Evolutionary conservation across 306 rosid genomes (phyloP), one percentile per base, ranked within the genome.

Genomic region (Dicorynia guianensis): DNA sequence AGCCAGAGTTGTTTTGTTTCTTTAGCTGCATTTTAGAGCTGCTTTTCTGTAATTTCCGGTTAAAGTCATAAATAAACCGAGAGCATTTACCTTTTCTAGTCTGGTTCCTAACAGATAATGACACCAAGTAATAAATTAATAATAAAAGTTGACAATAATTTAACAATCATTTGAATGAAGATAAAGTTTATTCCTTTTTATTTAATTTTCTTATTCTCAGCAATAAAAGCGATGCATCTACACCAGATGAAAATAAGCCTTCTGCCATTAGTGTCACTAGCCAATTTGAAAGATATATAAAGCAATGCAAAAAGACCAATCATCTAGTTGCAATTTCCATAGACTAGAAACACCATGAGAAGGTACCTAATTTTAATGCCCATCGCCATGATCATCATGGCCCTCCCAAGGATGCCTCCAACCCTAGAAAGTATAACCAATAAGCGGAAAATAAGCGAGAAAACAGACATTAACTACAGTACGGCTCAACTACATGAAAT

Each of bases 371-470:
- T 63, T 74, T 10, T 55, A 82, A 81, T 85, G 88, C 0, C 75
- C 88, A 36, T 79, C 83, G 66, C 79, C 77, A 67, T 84, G 88
- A 67, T 90, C 97, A 79, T 59, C 95, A 54, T 94, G 97, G 76
- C 93, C 97, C 19, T 94, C 98, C 98, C 98, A 94, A 20, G 98
- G 98, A 81, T 94, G 98, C 74, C 98, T 87, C 98, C 93, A 94
- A 11, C 98, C 98, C 98, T 94, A 79, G 10, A 54, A 78, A 14
- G 25, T 7, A 62, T 53, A 39, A 38, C 19, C 58, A 14, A 33
- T 64, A 55, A 50, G 8, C 50, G 36, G 17, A 68, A 76, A 64
- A 48, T 33, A 13, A 18, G 34, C 17, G 14, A 67, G 39, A 4
- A 43, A 54, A 17, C 12, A 3, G 47, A 35, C 15, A 10, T n/a